These are phyloP conservation scores for Penicillium waksmanii DNA, from an alignment of 495 filamentous ascomycete species.

Conservation along the genomic window DNA sequence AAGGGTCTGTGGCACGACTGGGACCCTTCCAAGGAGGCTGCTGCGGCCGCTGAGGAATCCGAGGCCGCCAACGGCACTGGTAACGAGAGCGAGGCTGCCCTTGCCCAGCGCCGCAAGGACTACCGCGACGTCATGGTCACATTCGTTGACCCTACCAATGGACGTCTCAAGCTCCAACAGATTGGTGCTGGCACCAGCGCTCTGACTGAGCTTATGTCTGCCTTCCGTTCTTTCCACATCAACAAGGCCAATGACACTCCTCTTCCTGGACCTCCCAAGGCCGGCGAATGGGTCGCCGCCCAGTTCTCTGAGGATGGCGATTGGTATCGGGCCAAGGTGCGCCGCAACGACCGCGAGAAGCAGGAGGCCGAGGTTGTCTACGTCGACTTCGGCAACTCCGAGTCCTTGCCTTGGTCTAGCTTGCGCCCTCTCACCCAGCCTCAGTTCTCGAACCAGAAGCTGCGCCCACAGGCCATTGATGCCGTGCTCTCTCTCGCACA, in stretches of 20 bases:
- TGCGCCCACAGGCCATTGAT: slow-evolving; percentile 85
- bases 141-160: slow-evolving; percentile 73
- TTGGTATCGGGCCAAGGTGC: slow-evolving; percentile 93
- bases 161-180: slow-evolving; percentile 83
- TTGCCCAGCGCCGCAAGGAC: slow-evolving; percentile 65
- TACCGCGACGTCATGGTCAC: slow-evolving; percentile 93
- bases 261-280: slow-evolving; percentile 79
- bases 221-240: slow-evolving; percentile 86
- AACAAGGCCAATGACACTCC: slow-evolving; percentile 71
- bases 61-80: slow-evolving; percentile 50
- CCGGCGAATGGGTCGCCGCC: slow-evolving; percentile 87
- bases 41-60: slow-evolving; percentile 54
- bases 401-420: slow-evolving; percentile 78
- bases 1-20: slow-evolving; percentile 94
- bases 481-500: slow-evolving; percentile 87
- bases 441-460: slow-evolving; percentile 76
- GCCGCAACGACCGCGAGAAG: slow-evolving; percentile 87
- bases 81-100: slow-evolving; percentile 49
- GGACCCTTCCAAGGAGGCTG: slow-evolving; percentile 78
- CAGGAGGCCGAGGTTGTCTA: slow-evolving; percentile 90
- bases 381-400: slow-evolving; percentile 95
- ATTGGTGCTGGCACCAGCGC: slow-evolving; percentile 80
- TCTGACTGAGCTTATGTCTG: slow-evolving; percentile 80
- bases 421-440: slow-evolving; percentile 77
- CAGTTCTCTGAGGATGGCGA: slow-evolving; percentile 83